phyloP scores from a whole-genome alignment of 176 grass and related monocot species.

The Hyparrhenia diplandra region DNA sequence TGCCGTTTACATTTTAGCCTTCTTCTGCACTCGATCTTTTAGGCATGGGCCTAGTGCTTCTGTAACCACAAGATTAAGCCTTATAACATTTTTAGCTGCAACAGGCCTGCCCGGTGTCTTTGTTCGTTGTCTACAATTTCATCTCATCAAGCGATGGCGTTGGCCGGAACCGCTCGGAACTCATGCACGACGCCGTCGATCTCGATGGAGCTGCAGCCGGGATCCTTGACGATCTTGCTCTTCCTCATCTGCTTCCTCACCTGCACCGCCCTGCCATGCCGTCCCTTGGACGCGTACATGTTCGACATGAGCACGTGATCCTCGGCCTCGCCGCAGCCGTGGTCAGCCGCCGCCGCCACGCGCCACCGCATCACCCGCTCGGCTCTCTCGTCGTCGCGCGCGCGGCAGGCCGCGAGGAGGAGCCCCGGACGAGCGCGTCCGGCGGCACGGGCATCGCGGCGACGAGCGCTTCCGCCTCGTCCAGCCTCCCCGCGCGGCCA shows the following conservation, averaged over 20 bases:
- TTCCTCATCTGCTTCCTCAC: conserved; percentile 62
- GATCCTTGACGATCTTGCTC: conserved; percentile 44
- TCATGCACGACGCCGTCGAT: conserved; percentile 71
- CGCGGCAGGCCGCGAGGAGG: conserved; percentile 65
- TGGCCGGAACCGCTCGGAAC: conserved; percentile 46
- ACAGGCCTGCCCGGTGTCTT: too few species aligned
- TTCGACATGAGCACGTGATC: conserved; percentile 70
- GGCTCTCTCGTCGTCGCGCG: conserved; percentile 36
- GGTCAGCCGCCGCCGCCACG: too few species aligned
- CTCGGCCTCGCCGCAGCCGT: conserved; percentile 25
- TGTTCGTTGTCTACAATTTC: too few species aligned
- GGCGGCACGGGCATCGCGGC: conserved; percentile 52
- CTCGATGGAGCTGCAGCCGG: conserved; percentile 68
- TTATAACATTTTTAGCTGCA: too few species aligned
- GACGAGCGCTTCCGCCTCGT: conserved; percentile 47
- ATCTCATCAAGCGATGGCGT: too few species aligned
- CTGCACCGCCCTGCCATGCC: background rate
- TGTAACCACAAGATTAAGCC: too few species aligned
- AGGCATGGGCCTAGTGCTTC: too few species aligned
- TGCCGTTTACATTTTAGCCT: too few species aligned
- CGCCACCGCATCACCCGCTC: conserved; percentile 34
- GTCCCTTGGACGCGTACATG: conserved; percentile 43
- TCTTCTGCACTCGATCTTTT: too few species aligned
- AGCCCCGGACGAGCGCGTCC: conserved; percentile 48
- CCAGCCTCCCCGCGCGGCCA: conserved; percentile 45